Conservation (phyloP, 2,329 filamentous ascomycete species). For the Botryotinia calthae region DNA sequence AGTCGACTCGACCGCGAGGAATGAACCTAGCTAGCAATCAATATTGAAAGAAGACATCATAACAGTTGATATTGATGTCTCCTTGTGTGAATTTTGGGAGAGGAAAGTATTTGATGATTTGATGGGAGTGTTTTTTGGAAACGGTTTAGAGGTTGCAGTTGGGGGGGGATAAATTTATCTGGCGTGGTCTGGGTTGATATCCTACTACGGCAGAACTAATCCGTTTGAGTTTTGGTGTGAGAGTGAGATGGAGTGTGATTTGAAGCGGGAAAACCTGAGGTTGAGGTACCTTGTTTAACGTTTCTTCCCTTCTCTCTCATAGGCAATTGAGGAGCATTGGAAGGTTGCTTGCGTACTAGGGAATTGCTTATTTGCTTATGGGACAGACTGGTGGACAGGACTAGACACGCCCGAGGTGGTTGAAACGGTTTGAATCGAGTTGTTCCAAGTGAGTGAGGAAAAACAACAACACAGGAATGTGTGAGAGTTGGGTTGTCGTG, state of each 20-base stretch:
- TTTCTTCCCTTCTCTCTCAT: not conserved
- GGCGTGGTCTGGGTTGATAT: not conserved
- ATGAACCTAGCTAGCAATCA: conserved; percentile 16
- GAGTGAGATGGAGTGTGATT: not conserved
- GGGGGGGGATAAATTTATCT: conserved; percentile 1
- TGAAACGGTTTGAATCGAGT: not conserved
- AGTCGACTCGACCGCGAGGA: conserved; percentile 16
- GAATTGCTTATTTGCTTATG: not conserved
- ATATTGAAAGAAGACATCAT: conserved; percentile 19
- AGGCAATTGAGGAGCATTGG: not conserved
- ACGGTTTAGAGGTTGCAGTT: not conserved
- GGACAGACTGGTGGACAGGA: not conserved
- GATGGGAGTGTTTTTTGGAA: not conserved
- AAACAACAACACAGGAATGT: not conserved
- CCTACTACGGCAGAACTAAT: not conserved
- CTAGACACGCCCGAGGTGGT: not conserved
- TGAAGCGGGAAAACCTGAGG: not conserved
- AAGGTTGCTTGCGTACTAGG: not conserved
- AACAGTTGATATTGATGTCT: conserved; percentile 18
- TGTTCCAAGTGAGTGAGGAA: not conserved
- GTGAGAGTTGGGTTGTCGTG: not conserved
- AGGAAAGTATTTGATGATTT: not conserved
- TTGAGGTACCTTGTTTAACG: not conserved
- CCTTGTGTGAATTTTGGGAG: not conserved
- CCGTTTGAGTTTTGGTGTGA: conserved; percentile 3